Evolutionary conservation across 495 filamentous ascomycete species (phyloP), one percentile per base, ranked within the genome.

Genomic region (Trichoderma asperelloides): DNA sequence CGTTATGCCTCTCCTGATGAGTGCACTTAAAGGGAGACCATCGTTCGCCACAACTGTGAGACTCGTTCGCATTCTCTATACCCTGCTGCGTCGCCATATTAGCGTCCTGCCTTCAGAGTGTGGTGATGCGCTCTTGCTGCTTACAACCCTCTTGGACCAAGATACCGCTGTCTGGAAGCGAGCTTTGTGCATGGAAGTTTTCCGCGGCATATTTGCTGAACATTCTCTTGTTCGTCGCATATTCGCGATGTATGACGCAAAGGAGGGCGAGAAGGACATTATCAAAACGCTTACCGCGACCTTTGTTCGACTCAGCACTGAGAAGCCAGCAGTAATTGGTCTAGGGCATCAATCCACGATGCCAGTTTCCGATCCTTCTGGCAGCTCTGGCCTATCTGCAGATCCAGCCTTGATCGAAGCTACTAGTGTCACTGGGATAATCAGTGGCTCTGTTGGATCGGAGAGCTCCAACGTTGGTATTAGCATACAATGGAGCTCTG

Each of bases 401-500:
- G 94, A 98, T 66, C 92, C 95, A 73, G 89, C 90, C 9, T 88
- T 92, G 70, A 79, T 96, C 2, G 94, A 98, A 76, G 90, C 91
- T 18, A 91, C 90, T 43, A 93, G 92, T 13, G 86, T 96, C 57
- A 86, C 91, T 27, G 95, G 95, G 28, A 91, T 96, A 33, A 94
- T 97, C 74, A 88, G 89, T 55, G 85, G 89, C 51, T 84, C 89
- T 37, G 89, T 91, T n/a, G 77, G 84, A 15, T 80, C 85, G 5
- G 85, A 84, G 45, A 87, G 88, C 25, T 78, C 82, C 41, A 89
- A 85, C 69, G 85, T 85, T 0, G 95, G 91, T 7, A 91, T 98
- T 71, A 96, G 92, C 75, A 86, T 79, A 33, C 89, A 93, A 71
- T 97, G 92, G 93, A 98, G 96, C 79, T 82, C 88, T 25, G 85